These are phyloP conservation scores for Fennellomyces sp. DNA, from an alignment of 371 early-diverging fungal genomes.

Conservation along the genomic window DNA sequence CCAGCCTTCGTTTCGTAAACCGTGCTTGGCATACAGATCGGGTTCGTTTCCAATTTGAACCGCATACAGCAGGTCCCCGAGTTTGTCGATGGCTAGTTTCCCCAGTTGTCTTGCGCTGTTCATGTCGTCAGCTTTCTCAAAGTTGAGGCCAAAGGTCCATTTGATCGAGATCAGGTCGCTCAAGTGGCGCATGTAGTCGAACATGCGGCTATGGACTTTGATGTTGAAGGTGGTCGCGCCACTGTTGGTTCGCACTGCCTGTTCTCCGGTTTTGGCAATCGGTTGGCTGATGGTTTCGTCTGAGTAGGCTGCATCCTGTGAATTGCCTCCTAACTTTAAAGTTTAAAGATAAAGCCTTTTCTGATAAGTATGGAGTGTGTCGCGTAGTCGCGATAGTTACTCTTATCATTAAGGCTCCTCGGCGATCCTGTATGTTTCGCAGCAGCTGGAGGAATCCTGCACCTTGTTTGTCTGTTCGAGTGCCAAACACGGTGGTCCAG, in stretches of 20 bases:
- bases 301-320: conserved; percentile 13
- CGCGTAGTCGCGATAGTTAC: no score
- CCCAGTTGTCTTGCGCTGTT: conserved; percentile 8
- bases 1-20: conserved; percentile 7
- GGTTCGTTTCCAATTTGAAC: conserved; percentile 21
- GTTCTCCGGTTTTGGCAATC: conserved; percentile 8
- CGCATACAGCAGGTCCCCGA: conserved; percentile 10
- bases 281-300: conserved; percentile 8
- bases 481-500: conserved; percentile 13
- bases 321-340: conserved; percentile 18
- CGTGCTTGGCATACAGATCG: conserved; percentile 17
- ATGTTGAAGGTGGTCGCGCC: conserved; percentile 12
- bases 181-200: conserved; percentile 12
- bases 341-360: no score
- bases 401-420: conserved; percentile 13
- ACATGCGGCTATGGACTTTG: conserved; percentile 8
- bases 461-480: conserved; percentile 3
- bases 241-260: conserved; percentile 7
- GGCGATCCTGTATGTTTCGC: conserved; percentile 15
- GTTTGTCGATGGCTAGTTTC: background rate
- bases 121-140: conserved; percentile 9
- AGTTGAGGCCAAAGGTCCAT: conserved; percentile 21
- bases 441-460: conserved; percentile 9
- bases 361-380: no score
- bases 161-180: conserved; percentile 1